A percentile compares a stretch with the other conserved stretches of the same genome.
phyloP scores from a whole-genome alignment of 495 filamentous ascomycete species.

The Neurospora terricola region DNA sequence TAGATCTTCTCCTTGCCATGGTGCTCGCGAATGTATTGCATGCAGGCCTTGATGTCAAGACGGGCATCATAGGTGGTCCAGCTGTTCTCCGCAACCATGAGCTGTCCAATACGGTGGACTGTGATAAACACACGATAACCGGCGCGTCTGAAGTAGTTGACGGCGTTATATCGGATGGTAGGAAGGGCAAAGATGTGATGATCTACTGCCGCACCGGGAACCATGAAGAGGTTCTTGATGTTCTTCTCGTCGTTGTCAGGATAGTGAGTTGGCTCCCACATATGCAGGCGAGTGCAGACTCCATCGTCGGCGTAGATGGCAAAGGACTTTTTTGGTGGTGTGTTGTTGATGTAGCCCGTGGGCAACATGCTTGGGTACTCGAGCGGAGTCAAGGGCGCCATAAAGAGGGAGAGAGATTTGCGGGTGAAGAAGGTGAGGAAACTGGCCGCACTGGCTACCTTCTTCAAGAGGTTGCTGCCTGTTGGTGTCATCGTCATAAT shows the following conservation, averaged over 20 bases:
- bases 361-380: constrained; percentile 42
- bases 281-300: constrained; percentile 41
- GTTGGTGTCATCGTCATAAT: constrained; percentile 44
- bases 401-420: constrained; percentile 44
- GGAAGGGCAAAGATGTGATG: constrained; percentile 56
- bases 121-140: constrained; percentile 50
- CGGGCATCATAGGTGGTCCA: constrained; percentile 55
- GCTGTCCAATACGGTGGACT: constrained; percentile 51
- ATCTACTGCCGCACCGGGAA: constrained; percentile 53
- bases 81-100: constrained; percentile 39
- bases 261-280: constrained; percentile 41
- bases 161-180: constrained; percentile 53
- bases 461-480: constrained; percentile 35
- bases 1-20: constrained; percentile 37
- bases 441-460: constrained; percentile 31
- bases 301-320: constrained; percentile 39
- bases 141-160: constrained; percentile 52
- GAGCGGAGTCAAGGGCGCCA: constrained; percentile 44
- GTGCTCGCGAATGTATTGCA: constrained; percentile 41
- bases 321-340: constrained; percentile 26
- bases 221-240: constrained; percentile 44
- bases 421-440: constrained; percentile 49
- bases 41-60: constrained; percentile 49
- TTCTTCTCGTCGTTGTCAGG: constrained; percentile 17
- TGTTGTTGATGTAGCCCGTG: constrained; percentile 41